Percentiles rank a stretch among this genome's conserved stretches.
These are phyloP conservation scores for Saraca asoca DNA, from an alignment of 331 rosid species.

Conservation along the genomic window DNA sequence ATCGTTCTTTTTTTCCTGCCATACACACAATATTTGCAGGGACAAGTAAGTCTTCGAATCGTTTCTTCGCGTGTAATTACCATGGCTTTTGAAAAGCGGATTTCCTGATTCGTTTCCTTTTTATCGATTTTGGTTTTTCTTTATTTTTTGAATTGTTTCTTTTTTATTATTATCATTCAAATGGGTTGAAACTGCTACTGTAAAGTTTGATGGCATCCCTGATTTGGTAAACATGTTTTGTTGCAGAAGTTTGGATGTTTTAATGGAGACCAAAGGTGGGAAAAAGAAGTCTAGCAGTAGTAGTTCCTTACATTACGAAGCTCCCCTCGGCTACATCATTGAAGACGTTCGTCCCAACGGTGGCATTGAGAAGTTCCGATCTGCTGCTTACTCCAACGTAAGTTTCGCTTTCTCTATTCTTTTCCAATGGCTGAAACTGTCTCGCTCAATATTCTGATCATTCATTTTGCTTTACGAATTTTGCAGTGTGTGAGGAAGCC, in stretches of 20 bases:
- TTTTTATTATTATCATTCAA: too few relatives aligned
- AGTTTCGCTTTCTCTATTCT: slow-evolving; percentile 3
- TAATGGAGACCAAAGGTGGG: slow-evolving; percentile 60
- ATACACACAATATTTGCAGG: neutral
- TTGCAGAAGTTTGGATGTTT: slow-evolving; percentile 56
- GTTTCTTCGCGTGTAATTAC: neutral
- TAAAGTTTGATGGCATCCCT: too few relatives aligned
- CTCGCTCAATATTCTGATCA: neutral
- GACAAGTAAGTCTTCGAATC: slow-evolving; percentile 1
- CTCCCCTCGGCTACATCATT: slow-evolving; percentile 64
- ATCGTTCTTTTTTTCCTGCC: neutral
- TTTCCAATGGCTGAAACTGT: neutral
- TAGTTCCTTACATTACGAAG: slow-evolving; percentile 48
- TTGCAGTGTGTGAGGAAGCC: slow-evolving; percentile 63
- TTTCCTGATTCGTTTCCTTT: neutral
- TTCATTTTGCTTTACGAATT: neutral
- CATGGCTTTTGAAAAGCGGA: neutral
- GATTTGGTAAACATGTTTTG: too few relatives aligned
- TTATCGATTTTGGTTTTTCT: neutral
- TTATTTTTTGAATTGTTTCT: too few relatives aligned
- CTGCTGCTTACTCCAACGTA: slow-evolving; percentile 76
- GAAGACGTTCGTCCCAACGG: slow-evolving; percentile 82
- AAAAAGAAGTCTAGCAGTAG: slow-evolving; percentile 48
- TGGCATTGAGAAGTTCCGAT: slow-evolving; percentile 61
- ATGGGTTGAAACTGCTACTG: too few relatives aligned